Evolutionary conservation across 805 yeast species (phyloP).

Genomic region (Kluyveromyces dobzhanskii): DNA sequence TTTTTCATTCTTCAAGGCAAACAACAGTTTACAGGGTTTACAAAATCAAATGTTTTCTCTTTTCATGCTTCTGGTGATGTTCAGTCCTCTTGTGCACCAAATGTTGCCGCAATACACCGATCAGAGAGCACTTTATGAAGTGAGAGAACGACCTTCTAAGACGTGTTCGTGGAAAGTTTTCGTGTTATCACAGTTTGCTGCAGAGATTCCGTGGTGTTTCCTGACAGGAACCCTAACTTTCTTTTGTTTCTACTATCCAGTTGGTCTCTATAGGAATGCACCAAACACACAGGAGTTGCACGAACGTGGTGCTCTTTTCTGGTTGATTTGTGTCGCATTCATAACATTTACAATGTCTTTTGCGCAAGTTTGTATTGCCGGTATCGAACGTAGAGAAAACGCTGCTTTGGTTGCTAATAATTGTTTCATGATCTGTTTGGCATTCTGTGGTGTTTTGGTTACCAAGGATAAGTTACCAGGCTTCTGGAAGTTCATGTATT

Average conservation of each 20-base stretch:
- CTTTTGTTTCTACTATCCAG: slow-evolving; percentile 35
- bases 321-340: slow-evolving; percentile 36
- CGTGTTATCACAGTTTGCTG: slow-evolving; percentile 28
- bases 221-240: slow-evolving; percentile 27
- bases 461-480: slow-evolving; percentile 32
- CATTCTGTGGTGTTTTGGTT: slow-evolving; percentile 34
- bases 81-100: slow-evolving; percentile 35
- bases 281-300: slow-evolving; percentile 33
- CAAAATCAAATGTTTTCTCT: slow-evolving; percentile 32
- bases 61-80: slow-evolving; percentile 32
- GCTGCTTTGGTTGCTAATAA: slow-evolving; percentile 21
- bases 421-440: slow-evolving; percentile 27
- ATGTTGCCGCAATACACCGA: slow-evolving; percentile 31
- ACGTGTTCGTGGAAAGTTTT: slow-evolving; percentile 35
- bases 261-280: slow-evolving; percentile 23
- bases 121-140: slow-evolving; percentile 34
- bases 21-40: slow-evolving; percentile 35
- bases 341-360: slow-evolving; percentile 37
- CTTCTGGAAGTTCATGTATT: slow-evolving; percentile 37
- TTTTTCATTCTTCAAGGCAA: slow-evolving; percentile 48
- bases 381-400: slow-evolving; percentile 10
- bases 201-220: slow-evolving; percentile 31
- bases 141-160: slow-evolving; percentile 34
- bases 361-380: slow-evolving; percentile 27
- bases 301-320: slow-evolving; percentile 46